Evolutionary conservation across 2,329 filamentous ascomycete species (phyloP).

Genomic region (Neopestalotiopsis sp.): DNA sequence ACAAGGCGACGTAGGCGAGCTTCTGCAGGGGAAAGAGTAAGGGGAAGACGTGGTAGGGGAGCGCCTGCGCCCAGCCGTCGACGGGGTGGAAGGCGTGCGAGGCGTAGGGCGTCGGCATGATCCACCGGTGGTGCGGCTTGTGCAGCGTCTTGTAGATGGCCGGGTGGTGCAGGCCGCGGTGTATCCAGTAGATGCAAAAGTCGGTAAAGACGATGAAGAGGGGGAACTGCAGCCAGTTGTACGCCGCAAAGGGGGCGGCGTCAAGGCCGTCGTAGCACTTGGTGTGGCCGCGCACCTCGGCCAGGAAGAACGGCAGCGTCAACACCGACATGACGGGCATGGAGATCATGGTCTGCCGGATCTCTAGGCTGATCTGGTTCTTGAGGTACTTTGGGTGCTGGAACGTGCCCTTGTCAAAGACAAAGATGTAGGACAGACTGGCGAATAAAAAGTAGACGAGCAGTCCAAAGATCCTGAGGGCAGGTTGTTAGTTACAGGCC

Average conservation of each 20-base stretch:
- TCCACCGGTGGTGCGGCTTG: constrained; percentile 99
- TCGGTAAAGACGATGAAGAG: constrained; percentile 80
- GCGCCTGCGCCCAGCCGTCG: constrained; percentile 85
- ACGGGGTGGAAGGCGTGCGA: constrained; percentile 94
- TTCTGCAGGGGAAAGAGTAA: constrained; percentile 94
- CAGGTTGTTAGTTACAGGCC: neutral
- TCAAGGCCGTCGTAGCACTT: constrained; percentile 84
- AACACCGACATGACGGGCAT: constrained; percentile 84
- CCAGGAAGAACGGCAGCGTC: constrained; percentile 80
- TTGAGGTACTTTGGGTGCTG: constrained; percentile 94
- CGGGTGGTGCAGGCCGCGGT: constrained; percentile 76
- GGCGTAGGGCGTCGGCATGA: constrained; percentile 94
- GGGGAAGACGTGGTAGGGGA: constrained; percentile 93
- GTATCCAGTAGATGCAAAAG: constrained; percentile 80
- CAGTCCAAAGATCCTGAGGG: constrained; percentile 80
- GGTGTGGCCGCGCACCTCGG: constrained; percentile 82
- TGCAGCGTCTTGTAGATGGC: constrained; percentile 84
- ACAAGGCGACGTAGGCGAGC: constrained; percentile 82
- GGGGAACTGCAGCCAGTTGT: constrained; percentile 84
- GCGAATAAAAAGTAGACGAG: constrained; percentile 86
- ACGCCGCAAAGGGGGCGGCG: constrained; percentile 78
- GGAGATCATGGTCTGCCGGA: constrained; percentile 75
- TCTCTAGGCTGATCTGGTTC: constrained; percentile 88
- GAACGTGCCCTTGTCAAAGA: constrained; percentile 91
- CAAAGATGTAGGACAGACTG: constrained; percentile 80